Conservation (phyloP, 225 moss, liverwort and hornwort genomes). For the Physcomitrellopsis africana region DNA sequence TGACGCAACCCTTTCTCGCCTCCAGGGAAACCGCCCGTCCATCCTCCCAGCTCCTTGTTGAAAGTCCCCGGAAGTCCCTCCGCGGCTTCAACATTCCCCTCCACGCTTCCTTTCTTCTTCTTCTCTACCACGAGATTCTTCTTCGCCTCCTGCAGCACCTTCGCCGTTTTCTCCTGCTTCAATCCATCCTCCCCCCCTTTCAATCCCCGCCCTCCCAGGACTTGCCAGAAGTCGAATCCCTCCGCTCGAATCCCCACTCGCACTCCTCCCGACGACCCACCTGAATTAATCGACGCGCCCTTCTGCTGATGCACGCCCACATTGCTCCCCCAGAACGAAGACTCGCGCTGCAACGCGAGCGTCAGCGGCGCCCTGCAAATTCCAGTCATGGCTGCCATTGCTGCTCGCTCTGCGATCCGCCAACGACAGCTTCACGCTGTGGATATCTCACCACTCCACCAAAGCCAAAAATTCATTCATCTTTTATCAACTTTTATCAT, state of each 20-base stretch:
- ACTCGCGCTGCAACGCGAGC: slow-evolving; percentile 26
- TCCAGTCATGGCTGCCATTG: slow-evolving; percentile 49
- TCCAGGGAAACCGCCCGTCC: slow-evolving; percentile 89
- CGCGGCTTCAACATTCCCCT: slow-evolving; percentile 45
- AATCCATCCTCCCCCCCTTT: slow-evolving; percentile 83
- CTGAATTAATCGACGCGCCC: slow-evolving; percentile 11
- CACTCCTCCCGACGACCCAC: not conserved
- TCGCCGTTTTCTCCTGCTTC: slow-evolving; percentile 46
- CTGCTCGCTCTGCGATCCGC: slow-evolving; percentile 26
- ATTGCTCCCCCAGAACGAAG: slow-evolving; percentile 32
- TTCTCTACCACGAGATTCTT: slow-evolving; percentile 36
- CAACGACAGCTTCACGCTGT: slow-evolving; percentile 34
- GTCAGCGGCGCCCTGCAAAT: slow-evolving; percentile 43
- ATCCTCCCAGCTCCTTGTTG: slow-evolving; percentile 73
- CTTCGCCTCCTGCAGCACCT: slow-evolving; percentile 52
- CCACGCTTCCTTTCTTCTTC: slow-evolving; percentile 47
- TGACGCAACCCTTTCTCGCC: slow-evolving; percentile 80
- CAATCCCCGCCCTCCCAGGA: slow-evolving; percentile 83
- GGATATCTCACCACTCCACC: slow-evolving; percentile 32
- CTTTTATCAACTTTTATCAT: accelerated
- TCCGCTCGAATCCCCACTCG: slow-evolving; percentile 52
- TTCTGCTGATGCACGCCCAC: not conserved
- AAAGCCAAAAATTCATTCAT: slow-evolving; percentile 16
- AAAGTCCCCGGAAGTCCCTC: slow-evolving; percentile 59
- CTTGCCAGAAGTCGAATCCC: slow-evolving; percentile 77